Percentiles rank a stretch among this genome's conserved stretches.
These are phyloP conservation scores for Aspergillus flavus DNA, from an alignment of 2,329 filamentous ascomycete genomes.

Conservation along the genomic window DNA sequence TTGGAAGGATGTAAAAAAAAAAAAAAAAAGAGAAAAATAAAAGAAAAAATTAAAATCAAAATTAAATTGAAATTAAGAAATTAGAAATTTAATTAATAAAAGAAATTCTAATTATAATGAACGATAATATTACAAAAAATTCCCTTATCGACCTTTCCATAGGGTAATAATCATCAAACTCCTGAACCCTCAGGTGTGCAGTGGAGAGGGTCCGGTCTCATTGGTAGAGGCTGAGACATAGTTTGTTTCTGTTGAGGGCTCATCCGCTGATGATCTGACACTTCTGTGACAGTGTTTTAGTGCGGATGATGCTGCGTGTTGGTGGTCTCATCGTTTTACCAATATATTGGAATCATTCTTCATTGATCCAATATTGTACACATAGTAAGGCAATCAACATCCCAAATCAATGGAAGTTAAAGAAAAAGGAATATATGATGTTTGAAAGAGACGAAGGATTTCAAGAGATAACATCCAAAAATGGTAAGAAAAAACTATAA, in stretches of 20 bases:
- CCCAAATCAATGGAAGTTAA: not conserved
- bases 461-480: too few species aligned
- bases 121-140: not conserved
- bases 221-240: slow-evolving; percentile 36
- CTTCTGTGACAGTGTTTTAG: slow-evolving; percentile 21
- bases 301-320: slow-evolving; percentile 1
- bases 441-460: not conserved
- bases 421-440: not conserved
- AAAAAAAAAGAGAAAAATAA: not conserved
- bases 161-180: slow-evolving; percentile 13
- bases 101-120: slow-evolving; percentile 2
- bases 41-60: too few species aligned
- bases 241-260: slow-evolving; percentile 32
- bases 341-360: not conserved
- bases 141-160: not conserved
- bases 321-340: not conserved
- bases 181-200: slow-evolving; percentile 19
- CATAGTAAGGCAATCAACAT: not conserved
- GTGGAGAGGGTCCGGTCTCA: slow-evolving; percentile 20
- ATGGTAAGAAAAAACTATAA: too few species aligned
- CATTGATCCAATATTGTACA: not conserved
- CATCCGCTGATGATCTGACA: slow-evolving; percentile 24
- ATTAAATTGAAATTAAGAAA: not conserved
- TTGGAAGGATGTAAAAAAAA: not conserved
- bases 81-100: not conserved